A percentile compares a stretch with the other conserved stretches of the same genome.
Evolutionary conservation across 192 early-diverging fungal genomes (phyloP).

Genomic region (Gigaspora rosea): DNA sequence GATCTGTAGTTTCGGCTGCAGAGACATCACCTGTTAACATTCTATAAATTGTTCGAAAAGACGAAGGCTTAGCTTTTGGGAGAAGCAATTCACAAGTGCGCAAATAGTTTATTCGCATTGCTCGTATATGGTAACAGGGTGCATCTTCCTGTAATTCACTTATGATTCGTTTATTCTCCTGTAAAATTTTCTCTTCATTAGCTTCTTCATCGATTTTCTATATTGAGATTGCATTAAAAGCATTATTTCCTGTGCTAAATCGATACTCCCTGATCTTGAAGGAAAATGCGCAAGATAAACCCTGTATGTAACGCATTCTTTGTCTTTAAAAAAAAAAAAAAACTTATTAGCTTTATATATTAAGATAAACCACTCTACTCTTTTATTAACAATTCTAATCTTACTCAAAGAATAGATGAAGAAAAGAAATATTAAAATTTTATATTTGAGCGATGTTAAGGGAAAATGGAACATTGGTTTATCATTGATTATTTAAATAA

Average conservation of each 20-base stretch:
- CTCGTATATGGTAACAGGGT: background rate
- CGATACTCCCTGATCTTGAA: background rate
- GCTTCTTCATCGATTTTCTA: background rate
- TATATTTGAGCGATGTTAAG: too few species aligned
- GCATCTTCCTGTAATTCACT: background rate
- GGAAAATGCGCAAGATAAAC: background rate
- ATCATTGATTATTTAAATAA: too few species aligned
- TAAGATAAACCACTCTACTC: too few species aligned
- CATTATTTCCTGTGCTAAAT: background rate
- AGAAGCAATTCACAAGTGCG: background rate
- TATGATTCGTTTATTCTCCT: background rate
- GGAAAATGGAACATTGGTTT: too few species aligned
- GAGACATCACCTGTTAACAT: background rate
- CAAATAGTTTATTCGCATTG: background rate
- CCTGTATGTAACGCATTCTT: background rate
- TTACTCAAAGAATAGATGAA: too few species aligned
- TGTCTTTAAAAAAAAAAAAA: too few species aligned
- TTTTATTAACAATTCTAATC: too few species aligned
- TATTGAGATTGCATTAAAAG: background rate
- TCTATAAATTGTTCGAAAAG: background rate
- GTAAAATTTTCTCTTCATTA: background rate
- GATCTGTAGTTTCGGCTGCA: background rate
- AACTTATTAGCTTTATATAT: background rate
- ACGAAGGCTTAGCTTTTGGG: background rate
- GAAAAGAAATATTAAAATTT: too few species aligned